Evolutionary conservation across 2,329 filamentous ascomycete species (phyloP).

Genomic region (Diplodia mutila): DNA sequence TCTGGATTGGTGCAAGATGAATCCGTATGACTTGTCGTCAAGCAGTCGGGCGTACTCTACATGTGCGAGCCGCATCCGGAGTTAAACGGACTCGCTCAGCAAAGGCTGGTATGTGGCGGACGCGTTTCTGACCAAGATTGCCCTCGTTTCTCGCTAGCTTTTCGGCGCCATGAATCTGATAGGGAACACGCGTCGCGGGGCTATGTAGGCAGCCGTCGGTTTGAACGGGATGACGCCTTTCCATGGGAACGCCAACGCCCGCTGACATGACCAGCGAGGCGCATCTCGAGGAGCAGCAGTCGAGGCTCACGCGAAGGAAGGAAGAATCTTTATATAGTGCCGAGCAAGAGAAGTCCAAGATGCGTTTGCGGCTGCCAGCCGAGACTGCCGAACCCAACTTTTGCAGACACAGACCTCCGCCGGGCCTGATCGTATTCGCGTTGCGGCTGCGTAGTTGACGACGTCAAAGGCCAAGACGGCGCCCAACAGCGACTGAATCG

Average conservation of each 20-base stretch:
- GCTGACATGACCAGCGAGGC: background rate
- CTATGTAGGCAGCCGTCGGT: background rate
- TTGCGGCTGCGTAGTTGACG: conserved; percentile 12
- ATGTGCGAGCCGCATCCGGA: no score
- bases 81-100: background rate
- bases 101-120: background rate
- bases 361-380: background rate
- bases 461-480: conserved; percentile 21
- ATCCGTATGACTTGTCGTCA: background rate
- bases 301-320: background rate
- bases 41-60: background rate
- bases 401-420: background rate
- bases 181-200: background rate
- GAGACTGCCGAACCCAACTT: background rate
- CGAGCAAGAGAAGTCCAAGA: background rate
- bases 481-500: conserved; percentile 16
- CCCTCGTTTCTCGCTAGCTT: background rate
- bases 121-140: background rate
- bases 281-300: background rate
- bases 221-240: background rate
- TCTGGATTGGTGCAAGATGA: background rate
- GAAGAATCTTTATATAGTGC: background rate
- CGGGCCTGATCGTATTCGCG: conserved; percentile 16
- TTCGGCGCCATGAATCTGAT: background rate
- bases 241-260: background rate